Conservation (phyloP, 2,329 filamentous ascomycete genomes). For the Gnomoniopsis sp. region DNA sequence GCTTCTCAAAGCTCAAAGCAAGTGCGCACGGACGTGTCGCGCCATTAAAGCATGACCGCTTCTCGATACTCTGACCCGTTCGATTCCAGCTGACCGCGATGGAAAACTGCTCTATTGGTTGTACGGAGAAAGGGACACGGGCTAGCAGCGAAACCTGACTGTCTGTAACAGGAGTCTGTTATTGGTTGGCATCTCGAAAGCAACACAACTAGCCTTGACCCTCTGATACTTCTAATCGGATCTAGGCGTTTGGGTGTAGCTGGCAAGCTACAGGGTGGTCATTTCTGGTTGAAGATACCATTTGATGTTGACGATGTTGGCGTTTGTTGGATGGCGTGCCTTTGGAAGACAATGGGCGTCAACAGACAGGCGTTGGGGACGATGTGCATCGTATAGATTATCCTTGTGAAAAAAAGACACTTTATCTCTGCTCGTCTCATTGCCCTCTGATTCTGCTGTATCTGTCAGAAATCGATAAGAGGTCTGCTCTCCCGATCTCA, state of each 20-base stretch:
- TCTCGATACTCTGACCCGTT: not conserved
- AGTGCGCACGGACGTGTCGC: not conserved
- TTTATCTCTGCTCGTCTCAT: too few species aligned
- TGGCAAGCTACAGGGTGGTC: constrained; percentile 1
- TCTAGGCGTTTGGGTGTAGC: constrained; percentile 3
- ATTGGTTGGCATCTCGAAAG: not conserved
- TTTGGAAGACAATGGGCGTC: not conserved
- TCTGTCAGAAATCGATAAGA: too few species aligned
- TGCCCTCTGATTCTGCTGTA: too few species aligned
- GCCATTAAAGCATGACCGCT: not conserved
- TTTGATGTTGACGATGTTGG: constrained; percentile 7
- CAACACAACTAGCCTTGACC: not conserved
- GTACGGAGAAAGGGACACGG: not conserved
- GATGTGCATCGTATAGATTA: not conserved
- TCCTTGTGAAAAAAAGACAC: not conserved
- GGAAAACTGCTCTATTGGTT: not conserved
- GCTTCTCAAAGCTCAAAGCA: not conserved
- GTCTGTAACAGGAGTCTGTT: not conserved
- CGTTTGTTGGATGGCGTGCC: not conserved
- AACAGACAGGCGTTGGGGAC: constrained; percentile 9
- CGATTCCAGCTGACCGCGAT: not conserved
- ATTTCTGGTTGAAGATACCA: constrained; percentile 5
- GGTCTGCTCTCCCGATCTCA: too few species aligned
- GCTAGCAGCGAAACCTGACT: not conserved
- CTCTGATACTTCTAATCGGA: not conserved